phyloP scores from a whole-genome alignment of 768 basidiomycete species.

The Mycena leptocephala region DNA sequence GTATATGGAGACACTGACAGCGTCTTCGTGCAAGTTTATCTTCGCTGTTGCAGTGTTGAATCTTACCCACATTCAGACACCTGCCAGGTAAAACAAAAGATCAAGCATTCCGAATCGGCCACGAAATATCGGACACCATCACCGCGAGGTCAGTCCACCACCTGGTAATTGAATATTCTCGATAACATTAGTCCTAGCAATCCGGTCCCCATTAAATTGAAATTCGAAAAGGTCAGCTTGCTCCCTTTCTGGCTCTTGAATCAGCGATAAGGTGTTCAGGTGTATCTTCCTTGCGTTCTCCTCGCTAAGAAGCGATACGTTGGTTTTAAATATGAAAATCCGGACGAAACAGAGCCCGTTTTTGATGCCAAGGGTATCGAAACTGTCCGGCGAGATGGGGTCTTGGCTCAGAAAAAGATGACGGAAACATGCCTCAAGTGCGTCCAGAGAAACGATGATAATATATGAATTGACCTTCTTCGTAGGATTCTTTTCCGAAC shows the following conservation, averaged over 20 bases:
- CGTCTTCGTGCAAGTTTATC: conserved; percentile 76
- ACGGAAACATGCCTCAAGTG: conserved; percentile 92
- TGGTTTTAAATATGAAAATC: conserved; percentile 93
- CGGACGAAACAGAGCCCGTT: conserved; percentile 82
- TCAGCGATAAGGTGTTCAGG: conserved; percentile 65
- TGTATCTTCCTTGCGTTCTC: conserved; percentile 95
- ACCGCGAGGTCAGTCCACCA: conserved; percentile 56
- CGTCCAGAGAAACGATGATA: conserved; percentile 33
- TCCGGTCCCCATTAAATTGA: conserved; percentile 93
- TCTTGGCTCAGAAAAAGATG: conserved; percentile 94
- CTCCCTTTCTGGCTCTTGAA: not conserved
- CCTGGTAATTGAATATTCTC: no score
- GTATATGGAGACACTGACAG: conserved; percentile 99
- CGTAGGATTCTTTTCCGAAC: conserved; percentile 90
- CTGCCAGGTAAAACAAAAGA: conserved; percentile 94
- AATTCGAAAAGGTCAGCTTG: conserved; percentile 91
- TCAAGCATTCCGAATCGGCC: conserved; percentile 93
- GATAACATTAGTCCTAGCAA: conserved; percentile 56
- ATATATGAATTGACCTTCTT: conserved; percentile 4
- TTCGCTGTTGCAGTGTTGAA: not conserved
- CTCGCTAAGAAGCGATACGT: conserved; percentile 99
- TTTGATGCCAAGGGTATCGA: conserved; percentile 99
- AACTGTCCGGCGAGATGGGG: conserved; percentile 94
- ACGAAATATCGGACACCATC: conserved; percentile 92
- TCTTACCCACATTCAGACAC: conserved; percentile 57